These are phyloP conservation scores for Cyclotella kingstonii DNA, from an alignment of 108 stramenopile species.

Conservation along the genomic window DNA sequence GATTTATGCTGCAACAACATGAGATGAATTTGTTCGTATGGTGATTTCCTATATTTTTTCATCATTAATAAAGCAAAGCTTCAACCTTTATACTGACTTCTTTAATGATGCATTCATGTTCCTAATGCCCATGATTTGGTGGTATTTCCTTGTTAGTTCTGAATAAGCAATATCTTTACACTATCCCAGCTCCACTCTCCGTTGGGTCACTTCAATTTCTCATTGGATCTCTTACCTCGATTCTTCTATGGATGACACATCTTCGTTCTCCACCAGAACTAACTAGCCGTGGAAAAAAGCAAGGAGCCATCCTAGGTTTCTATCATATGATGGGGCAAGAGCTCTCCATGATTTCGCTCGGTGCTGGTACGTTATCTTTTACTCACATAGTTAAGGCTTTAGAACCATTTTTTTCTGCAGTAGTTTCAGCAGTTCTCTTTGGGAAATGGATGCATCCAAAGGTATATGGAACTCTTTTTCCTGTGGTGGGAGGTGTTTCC, in stretches of 20 bases:
- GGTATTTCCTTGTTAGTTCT: constrained; percentile 48
- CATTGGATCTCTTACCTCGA: constrained; percentile 80
- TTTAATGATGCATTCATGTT: background rate
- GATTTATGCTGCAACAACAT: too few relatives aligned
- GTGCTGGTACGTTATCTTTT: constrained; percentile 84
- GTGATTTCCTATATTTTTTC: background rate
- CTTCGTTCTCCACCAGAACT: constrained; percentile 72
- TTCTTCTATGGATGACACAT: constrained; percentile 64
- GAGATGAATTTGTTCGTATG: too few relatives aligned
- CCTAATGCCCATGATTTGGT: background rate
- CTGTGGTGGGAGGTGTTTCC: constrained; percentile 88
- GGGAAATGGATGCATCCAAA: constrained; percentile 70
- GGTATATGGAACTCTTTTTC: constrained; percentile 81
- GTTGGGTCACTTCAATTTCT: constrained; percentile 89
- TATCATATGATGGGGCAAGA: constrained; percentile 88
- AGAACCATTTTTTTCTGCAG: constrained; percentile 86
- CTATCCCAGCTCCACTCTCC: constrained; percentile 85
- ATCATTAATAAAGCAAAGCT: constrained; percentile 4
- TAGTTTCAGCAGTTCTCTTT: constrained; percentile 70
- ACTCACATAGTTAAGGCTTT: constrained; percentile 93
- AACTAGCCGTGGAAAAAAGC: constrained; percentile 41
- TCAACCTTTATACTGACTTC: background rate
- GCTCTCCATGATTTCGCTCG: constrained; percentile 66
- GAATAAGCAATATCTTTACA: constrained; percentile 94
- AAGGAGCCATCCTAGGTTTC: constrained; percentile 62